Evolutionary conservation across 1,139 yeast species (phyloP), one percentile per base, ranked within the genome.

Genomic region (Lodderomyces oxycetoniae): DNA sequence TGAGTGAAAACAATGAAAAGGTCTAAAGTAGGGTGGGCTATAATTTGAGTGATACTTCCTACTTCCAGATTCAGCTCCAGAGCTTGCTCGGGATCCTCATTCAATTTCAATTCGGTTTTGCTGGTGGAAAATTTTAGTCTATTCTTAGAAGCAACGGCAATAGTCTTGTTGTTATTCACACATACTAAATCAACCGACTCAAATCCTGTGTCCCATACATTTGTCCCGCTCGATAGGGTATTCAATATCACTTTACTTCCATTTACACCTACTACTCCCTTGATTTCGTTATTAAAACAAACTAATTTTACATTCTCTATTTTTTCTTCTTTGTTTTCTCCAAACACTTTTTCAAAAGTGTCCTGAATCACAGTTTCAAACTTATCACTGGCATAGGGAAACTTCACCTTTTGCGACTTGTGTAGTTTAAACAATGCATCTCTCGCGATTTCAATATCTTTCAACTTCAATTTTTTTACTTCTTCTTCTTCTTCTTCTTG

Each of bases 391-490:
- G 34, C 33, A 9, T 59, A 44, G 1, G 64, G 57, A n/a, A 62
- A 50, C 10, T 59, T 48, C 4, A 58, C 51, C 41, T 71, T 73
- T 34, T 57, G 55, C 2, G 67, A 47, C 42, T 70, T 72, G 45
- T 74, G 79, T 4, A 61, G 28, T 17, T 53, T 54, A 43, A 66
- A 71, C 16, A 74, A 52, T 24, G 55, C 55, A 11, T 57, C 61
- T 22, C 67, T 59, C 2, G 74, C 71, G 6, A 35, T 32, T 4
- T 52, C 41, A 14, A 71, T 59, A 2, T 46, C 44, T 0, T 51
- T 58, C 11, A 40, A 10, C 23, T 11, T 3, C 41, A 51, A 0
- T 63, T 59, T 16, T 9, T 13, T 22, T 23, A 27, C 17, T 9
- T 27, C 28, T 2, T 21, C 17, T 16, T 24, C 12, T n/a, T 17